Conservation (phyloP, 1,139 yeast genomes). For the Yamadazyma kanchanaburiensis region DNA sequence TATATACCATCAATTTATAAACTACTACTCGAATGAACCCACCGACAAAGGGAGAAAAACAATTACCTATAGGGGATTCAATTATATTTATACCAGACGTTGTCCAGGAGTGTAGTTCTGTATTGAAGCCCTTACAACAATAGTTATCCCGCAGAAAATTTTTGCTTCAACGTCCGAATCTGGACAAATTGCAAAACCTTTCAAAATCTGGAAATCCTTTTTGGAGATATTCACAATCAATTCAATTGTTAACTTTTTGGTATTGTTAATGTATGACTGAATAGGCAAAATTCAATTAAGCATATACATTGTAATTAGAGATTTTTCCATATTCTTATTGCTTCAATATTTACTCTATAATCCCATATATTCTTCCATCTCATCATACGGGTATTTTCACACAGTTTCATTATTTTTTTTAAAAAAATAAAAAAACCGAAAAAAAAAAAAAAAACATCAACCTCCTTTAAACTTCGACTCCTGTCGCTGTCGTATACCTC, state of each 20-base stretch:
- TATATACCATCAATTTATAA: too few relatives aligned
- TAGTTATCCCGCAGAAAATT: not conserved
- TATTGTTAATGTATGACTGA: too few relatives aligned
- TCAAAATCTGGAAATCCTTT: not conserved
- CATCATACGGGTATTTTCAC: too few relatives aligned
- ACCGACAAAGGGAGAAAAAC: too few relatives aligned
- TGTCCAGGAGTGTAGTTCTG: not conserved
- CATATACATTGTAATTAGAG: too few relatives aligned
- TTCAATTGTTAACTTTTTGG: slow-evolving; percentile 1
- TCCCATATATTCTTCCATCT: too few relatives aligned
- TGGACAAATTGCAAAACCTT: not conserved
- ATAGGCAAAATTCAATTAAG: too few relatives aligned
- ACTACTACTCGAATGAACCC: too few relatives aligned
- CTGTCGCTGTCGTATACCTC: slow-evolving; percentile 6
- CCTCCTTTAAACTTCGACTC: slow-evolving; percentile 3
- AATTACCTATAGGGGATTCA: not conserved
- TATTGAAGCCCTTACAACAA: not conserved
- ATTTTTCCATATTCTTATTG: too few relatives aligned
- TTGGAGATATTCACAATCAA: slow-evolving; percentile 3
- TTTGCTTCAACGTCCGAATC: not conserved
- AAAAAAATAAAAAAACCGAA: not conserved
- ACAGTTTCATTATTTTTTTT: too few relatives aligned
- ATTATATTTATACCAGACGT: not conserved
- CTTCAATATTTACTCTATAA: too few relatives aligned
- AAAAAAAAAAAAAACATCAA: slow-evolving; percentile 1